phyloP scores from a whole-genome alignment of 768 basidiomycete species.

The Leccinum variicolor region DNA sequence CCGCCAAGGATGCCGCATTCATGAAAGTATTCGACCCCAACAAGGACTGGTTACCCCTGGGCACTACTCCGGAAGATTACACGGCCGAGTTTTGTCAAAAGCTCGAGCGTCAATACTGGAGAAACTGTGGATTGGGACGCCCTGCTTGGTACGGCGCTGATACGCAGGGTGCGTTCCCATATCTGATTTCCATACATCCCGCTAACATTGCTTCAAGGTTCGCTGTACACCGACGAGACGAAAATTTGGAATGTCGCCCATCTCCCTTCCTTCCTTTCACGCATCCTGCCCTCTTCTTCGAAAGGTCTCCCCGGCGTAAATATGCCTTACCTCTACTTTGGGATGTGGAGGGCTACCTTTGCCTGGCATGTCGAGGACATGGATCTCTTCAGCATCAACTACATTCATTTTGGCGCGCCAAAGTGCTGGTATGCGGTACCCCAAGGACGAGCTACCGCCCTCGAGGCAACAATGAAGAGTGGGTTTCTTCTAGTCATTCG shows the following conservation, averaged over 20 bases:
- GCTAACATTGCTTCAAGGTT: slow-evolving; percentile 38
- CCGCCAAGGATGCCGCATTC: slow-evolving; percentile 49
- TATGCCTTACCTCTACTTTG: slow-evolving; percentile 96
- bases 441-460: slow-evolving; percentile 71
- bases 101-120: slow-evolving; percentile 89
- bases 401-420: slow-evolving; percentile 96
- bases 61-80: slow-evolving; percentile 73
- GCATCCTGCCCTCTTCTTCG: slow-evolving; percentile 64
- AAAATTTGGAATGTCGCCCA: slow-evolving; percentile 92
- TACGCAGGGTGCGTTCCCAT: slow-evolving; percentile 68
- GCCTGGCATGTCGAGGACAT: slow-evolving; percentile 99
- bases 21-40: slow-evolving; percentile 69
- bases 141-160: slow-evolving; percentile 99
- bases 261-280: slow-evolving; percentile 81
- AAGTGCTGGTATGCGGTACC: slow-evolving; percentile 98
- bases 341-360: slow-evolving; percentile 99
- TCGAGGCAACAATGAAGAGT: slow-evolving; percentile 94
- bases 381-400: slow-evolving; percentile 99
- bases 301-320: slow-evolving; percentile 92
- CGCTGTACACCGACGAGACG: slow-evolving; percentile 71
- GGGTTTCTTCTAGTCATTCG: slow-evolving; percentile 13
- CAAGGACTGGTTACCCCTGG: slow-evolving; percentile 75
- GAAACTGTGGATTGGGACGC: slow-evolving; percentile 82
- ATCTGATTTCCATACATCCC: background rate
- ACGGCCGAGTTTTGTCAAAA: slow-evolving; percentile 84